Conservation (phyloP, 768 basidiomycete genomes). For the Trametes cubensis region DNA sequence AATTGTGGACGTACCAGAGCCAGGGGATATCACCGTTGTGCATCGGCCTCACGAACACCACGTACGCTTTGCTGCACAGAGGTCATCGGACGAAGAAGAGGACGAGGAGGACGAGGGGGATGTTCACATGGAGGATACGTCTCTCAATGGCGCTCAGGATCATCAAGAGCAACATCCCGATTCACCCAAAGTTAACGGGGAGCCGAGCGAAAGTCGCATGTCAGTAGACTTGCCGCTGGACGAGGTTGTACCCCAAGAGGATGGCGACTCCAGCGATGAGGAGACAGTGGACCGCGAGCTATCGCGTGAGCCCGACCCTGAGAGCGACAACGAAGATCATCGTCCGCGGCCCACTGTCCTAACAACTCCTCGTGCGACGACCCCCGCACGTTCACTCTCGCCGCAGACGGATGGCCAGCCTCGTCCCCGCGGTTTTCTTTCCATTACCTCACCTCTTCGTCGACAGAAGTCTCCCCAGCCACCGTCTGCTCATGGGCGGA, state of each 20-base stretch:
- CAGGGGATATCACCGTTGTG: conserved; percentile 75
- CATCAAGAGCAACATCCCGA: neutral
- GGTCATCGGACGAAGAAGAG: conserved; percentile 26
- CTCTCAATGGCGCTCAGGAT: conserved; percentile 25
- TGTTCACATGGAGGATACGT: conserved; percentile 19
- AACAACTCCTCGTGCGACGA: conserved; percentile 1
- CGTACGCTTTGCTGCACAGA: conserved; percentile 13
- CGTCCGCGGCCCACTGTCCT: neutral
- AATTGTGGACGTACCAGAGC: conserved; percentile 14
- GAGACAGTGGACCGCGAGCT: conserved; percentile 40
- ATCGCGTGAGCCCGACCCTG: conserved; percentile 32
- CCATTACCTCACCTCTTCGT: conserved; percentile 16
- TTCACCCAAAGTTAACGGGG: neutral
- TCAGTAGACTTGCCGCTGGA: neutral
- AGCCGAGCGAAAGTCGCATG: neutral
- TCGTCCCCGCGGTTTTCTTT: conserved; percentile 12
- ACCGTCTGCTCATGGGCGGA: neutral
- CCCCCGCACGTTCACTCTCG: conserved; percentile 6
- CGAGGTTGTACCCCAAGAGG: conserved; percentile 28
- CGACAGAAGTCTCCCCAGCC: conserved; percentile 17
- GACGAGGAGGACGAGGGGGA: conserved; percentile 7
- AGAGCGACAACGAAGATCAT: conserved; percentile 27
- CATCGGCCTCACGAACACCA: conserved; percentile 7
- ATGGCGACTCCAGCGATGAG: conserved; percentile 29
- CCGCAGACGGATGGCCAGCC: neutral